Conservation (phyloP, 2,329 filamentous ascomycete genomes). For the Neoscytalidium dimidiatum region DNA sequence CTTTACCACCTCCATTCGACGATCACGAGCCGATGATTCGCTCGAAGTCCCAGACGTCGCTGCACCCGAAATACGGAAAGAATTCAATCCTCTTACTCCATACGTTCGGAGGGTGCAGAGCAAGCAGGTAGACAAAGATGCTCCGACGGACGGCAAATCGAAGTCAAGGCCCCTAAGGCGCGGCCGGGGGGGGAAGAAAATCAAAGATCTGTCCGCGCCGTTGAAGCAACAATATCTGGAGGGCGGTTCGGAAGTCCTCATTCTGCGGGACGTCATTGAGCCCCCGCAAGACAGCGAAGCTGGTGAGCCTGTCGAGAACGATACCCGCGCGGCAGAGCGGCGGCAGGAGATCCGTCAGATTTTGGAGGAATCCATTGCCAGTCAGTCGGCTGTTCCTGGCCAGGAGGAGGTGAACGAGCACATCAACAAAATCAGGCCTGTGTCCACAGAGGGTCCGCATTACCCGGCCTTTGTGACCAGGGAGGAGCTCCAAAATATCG, state of each 20-base stretch:
- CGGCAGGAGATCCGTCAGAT: conserved; percentile 20
- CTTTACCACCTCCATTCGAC: neutral
- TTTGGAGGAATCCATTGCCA: conserved; percentile 26
- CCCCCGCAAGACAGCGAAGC: conserved; percentile 2
- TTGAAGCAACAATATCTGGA: conserved; percentile 35
- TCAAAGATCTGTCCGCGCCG: conserved; percentile 32
- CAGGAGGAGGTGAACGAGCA: conserved; percentile 34
- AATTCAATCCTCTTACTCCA: neutral
- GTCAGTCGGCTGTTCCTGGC: conserved; percentile 26
- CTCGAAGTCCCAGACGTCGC: conserved; percentile 21
- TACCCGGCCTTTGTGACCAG: conserved; percentile 28
- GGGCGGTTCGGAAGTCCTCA: conserved; percentile 36
- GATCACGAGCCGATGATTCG: conserved; percentile 26
- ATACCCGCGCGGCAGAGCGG: conserved; percentile 16
- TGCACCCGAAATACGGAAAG: neutral
- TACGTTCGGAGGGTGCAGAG: neutral
- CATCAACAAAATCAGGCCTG: conserved; percentile 34
- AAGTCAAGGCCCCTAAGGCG: conserved; percentile 14
- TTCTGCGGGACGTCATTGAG: conserved; percentile 32
- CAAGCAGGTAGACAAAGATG: no score
- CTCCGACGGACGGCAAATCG: neutral
- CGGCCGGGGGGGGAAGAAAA: conserved; percentile 25
- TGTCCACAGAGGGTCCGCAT: conserved; percentile 23
- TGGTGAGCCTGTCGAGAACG: neutral
- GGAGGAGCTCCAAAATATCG: conserved; percentile 30